These are phyloP conservation scores for Gryganskiella cystojenkinii DNA, from an alignment of 192 early-diverging fungal genomes.

Conservation along the genomic window DNA sequence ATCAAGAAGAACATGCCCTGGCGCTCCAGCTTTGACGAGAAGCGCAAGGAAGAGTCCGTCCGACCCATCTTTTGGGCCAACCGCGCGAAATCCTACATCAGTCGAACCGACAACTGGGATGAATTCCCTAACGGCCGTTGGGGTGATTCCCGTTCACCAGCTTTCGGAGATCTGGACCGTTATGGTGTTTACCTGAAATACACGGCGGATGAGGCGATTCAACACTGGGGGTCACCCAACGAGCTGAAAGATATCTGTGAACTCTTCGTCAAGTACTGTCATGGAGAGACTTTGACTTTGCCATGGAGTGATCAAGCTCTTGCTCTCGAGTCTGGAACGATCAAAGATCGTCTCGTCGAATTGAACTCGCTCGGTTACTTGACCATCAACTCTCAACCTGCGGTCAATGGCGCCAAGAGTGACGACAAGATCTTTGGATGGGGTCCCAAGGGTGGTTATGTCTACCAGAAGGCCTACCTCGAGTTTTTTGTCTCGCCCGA, in stretches of 20 bases:
- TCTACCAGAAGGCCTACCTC: slow-evolving; percentile 96
- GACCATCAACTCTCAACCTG: slow-evolving; percentile 96
- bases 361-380: slow-evolving; percentile 90
- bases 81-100: slow-evolving; percentile 90
- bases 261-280: slow-evolving; percentile 86
- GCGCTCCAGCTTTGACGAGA: slow-evolving; percentile 79
- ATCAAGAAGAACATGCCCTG: slow-evolving; percentile 56
- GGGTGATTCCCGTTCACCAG: slow-evolving; percentile 96
- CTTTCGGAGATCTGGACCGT: slow-evolving; percentile 83
- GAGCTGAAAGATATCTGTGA: slow-evolving; percentile 71
- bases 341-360: slow-evolving; percentile 72
- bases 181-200: slow-evolving; percentile 86
- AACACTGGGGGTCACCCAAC: slow-evolving; percentile 83
- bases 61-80: slow-evolving; percentile 99
- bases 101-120: slow-evolving; percentile 94
- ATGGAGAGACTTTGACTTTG: slow-evolving; percentile 73
- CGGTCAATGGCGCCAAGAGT: slow-evolving; percentile 89
- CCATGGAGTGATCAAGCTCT: slow-evolving; percentile 92
- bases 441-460: slow-evolving; percentile 96
- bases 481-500: slow-evolving; percentile 93
- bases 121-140: slow-evolving; percentile 99
- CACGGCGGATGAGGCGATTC: slow-evolving; percentile 70
- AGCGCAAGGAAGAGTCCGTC: slow-evolving; percentile 94
- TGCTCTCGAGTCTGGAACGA: slow-evolving; percentile 79
- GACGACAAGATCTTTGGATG: slow-evolving; percentile 86